These are phyloP conservation scores for Clavispora santaluciae DNA, from an alignment of 805 yeast species.

Conservation along the genomic window DNA sequence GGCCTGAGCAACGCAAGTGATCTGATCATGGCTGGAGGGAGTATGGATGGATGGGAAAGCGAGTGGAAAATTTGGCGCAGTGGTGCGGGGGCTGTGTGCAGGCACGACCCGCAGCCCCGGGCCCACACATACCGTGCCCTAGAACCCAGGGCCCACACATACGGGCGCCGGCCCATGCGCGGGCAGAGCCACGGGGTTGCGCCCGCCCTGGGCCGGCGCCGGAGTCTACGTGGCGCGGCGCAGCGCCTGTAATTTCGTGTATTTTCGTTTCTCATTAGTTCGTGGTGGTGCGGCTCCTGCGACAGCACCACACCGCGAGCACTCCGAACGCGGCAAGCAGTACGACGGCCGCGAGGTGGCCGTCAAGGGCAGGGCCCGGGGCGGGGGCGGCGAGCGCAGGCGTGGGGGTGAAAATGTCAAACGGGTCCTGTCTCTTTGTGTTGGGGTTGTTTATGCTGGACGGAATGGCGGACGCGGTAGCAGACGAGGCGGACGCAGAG, in stretches of 20 bases:
- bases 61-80: not conserved
- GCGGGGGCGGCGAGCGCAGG: not conserved
- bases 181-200: no score
- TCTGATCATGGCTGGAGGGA: not conserved
- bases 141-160: no score
- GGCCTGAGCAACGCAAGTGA: no score
- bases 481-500: no score
- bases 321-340: not conserved
- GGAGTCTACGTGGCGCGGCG: no score
- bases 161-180: no score
- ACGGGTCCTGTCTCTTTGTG: not conserved
- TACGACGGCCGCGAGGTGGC: not conserved
- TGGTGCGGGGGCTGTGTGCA: not conserved
- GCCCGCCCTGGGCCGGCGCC: no score
- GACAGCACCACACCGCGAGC: not conserved
- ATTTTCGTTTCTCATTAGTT: not conserved
- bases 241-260: no score
- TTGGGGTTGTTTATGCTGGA: slow-evolving; percentile 2
- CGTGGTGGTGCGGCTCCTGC: not conserved
- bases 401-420: not conserved
- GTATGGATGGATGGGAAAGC: not conserved
- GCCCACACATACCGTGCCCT: no score
- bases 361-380: not conserved
- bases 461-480: not conserved
- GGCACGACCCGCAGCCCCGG: no score